Base-by-base conservation (phyloP, 495 filamentous ascomycete genomes). In the Xylaria intraflava region DNA sequence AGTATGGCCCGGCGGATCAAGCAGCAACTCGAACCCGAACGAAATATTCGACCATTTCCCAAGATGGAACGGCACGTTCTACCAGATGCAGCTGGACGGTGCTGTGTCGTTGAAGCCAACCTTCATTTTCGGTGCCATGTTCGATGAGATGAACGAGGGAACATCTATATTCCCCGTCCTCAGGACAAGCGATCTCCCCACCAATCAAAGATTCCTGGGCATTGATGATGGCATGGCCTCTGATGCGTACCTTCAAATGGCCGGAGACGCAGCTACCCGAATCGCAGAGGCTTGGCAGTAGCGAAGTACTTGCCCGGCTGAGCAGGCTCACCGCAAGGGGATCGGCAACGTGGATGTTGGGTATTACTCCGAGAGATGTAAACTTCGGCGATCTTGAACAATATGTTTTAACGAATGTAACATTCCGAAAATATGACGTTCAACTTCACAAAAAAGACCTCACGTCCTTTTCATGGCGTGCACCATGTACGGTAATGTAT, bases 51-150 rank as follows among this genome's bases (percentile, higher is more conserved):
- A 65, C 47, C 48, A 53, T 27, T 62, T 65, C 41, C 62, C 62
- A n/a, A 55, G 65, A 14, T 68, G 50, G 39, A 68, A 68, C 33
- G 65, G 65, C 2, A 52, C 55, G 11, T 68, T 66, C 44, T 68
- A 62, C 26, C 56, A 65, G 26, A 63, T 57, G 39, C 65, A 68
- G 47, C 51, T 65, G 2, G 40, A 64, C 20, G 60, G 61, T 9
- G 58, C 59, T 22, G 46, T 66, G 11, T 53, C 56, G n/a, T 29
- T 68, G 48, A 65, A 64, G 56, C 65, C 65, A 0, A 60, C 33
- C 17, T 68, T 68, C 39, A 59, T 65, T 22, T 68, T 68, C 38
- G 61, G 61, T 11, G 62, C 65, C n/a, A 68, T 68, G 65, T 68
- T 68, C 46, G 65, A 68, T 43, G 65, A 68, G 26, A 52, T 60